These are phyloP conservation scores for Pseudogymnoascus sp. DNA, from an alignment of 2,329 filamentous ascomycete species.

Conservation along the genomic window DNA sequence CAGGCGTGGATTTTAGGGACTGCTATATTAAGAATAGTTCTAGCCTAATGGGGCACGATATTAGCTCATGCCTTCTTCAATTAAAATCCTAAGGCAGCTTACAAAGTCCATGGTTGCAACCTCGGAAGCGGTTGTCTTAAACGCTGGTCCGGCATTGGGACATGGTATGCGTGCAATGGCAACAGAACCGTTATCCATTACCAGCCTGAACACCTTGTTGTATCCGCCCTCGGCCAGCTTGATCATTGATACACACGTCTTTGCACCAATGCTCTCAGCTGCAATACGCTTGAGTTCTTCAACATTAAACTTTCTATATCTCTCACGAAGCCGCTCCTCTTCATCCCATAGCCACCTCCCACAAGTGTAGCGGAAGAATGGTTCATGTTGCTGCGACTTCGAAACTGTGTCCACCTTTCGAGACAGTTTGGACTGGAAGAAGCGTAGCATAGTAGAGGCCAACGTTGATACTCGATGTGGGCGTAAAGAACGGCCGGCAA, in stretches of 20 bases:
- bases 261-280: slow-evolving; percentile 25
- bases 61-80: background rate
- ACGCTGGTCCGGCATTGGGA: slow-evolving; percentile 17
- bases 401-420: slow-evolving; percentile 11
- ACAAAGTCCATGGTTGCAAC: slow-evolving; percentile 24
- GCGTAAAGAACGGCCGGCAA: too few relatives aligned
- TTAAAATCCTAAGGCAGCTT: slow-evolving; percentile 6
- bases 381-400: slow-evolving; percentile 14
- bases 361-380: slow-evolving; percentile 28
- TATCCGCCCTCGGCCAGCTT: slow-evolving; percentile 33
- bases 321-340: slow-evolving; percentile 26
- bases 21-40: slow-evolving; percentile 19
- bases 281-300: slow-evolving; percentile 28
- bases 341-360: slow-evolving; percentile 33
- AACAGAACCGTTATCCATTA: slow-evolving; percentile 25
- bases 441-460: background rate
- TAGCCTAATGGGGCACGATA: slow-evolving; percentile 13
- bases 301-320: slow-evolving; percentile 31
- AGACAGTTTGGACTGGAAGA: background rate
- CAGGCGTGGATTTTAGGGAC: slow-evolving; percentile 19
- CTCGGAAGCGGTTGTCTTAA: slow-evolving; percentile 20
- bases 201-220: slow-evolving; percentile 32
- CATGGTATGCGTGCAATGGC: slow-evolving; percentile 22
- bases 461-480: too few relatives aligned
- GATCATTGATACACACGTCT: slow-evolving; percentile 29